A percentile compares a stretch with the other conserved stretches of the same genome.
Conservation (phyloP, 2,329 filamentous ascomycete species). For the Orbilia brochopaga region DNA sequence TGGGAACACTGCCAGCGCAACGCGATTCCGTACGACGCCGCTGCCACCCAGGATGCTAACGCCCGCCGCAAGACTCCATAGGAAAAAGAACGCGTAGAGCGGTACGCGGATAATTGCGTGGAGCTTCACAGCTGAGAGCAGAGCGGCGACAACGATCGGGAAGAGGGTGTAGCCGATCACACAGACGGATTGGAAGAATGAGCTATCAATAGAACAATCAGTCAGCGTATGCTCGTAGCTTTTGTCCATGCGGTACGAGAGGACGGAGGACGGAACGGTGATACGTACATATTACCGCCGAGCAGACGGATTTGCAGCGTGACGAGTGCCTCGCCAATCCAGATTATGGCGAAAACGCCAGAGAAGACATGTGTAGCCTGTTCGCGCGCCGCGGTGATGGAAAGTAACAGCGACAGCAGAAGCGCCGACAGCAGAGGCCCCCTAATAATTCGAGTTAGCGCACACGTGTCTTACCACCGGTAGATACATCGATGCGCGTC, state of each 20-base stretch:
- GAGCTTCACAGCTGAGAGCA: constrained; percentile 82
- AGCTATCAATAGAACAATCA: constrained; percentile 64
- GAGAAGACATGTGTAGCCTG: constrained; percentile 92
- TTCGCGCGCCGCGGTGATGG: constrained; percentile 75
- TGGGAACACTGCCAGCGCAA: constrained; percentile 91
- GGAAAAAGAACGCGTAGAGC: constrained; percentile 84
- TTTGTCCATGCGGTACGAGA: too few species aligned
- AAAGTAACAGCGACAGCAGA: constrained; percentile 83
- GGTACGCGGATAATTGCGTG: constrained; percentile 84
- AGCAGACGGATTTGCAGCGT: constrained; percentile 97
- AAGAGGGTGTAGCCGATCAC: constrained; percentile 99
- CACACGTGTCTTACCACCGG: background rate
- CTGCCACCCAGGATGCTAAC: constrained; percentile 95
- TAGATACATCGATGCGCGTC: background rate
- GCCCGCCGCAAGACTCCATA: constrained; percentile 92
- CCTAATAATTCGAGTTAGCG: constrained; percentile 60
- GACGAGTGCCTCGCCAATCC: constrained; percentile 94
- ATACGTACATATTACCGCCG: constrained; percentile 90
- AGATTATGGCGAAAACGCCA: constrained; percentile 94
- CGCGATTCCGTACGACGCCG: constrained; percentile 91
- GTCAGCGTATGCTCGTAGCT: background rate
- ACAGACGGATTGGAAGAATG: constrained; percentile 95
- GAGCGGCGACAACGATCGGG: constrained; percentile 87
- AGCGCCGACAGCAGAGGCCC: constrained; percentile 94
- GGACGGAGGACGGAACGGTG: too few species aligned